A percentile compares a stretch with the other conserved stretches of the same genome.
Conservation (phyloP, 2,329 filamentous ascomycete genomes). For the Trichoderma gracile region DNA sequence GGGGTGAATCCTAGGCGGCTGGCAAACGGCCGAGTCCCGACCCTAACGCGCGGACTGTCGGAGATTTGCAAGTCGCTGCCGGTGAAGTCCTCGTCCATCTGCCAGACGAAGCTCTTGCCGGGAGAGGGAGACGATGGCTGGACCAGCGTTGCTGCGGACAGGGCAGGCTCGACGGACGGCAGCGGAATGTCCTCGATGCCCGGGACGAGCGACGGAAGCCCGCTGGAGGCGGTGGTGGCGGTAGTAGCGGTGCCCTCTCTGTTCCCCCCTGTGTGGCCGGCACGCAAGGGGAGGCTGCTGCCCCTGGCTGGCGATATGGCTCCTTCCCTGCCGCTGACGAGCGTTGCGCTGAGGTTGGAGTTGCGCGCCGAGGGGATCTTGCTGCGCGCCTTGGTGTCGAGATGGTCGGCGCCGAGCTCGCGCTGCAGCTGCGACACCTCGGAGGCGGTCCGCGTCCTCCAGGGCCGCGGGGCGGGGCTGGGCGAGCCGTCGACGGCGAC, state of each 20-base stretch:
- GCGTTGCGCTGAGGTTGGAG: slow-evolving; percentile 17
- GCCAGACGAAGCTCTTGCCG: slow-evolving; percentile 56
- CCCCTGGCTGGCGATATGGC: slow-evolving; percentile 8
- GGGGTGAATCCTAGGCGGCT: slow-evolving; percentile 38
- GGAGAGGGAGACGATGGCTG: slow-evolving; percentile 48
- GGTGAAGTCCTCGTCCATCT: slow-evolving; percentile 60
- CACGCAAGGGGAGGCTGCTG: slow-evolving; percentile 6
- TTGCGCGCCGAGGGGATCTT: slow-evolving; percentile 22
- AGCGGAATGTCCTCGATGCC: slow-evolving; percentile 43
- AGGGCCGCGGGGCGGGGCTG: slow-evolving; percentile 52
- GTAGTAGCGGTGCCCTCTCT: background rate
- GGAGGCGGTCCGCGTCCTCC: slow-evolving; percentile 40
- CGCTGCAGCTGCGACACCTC: slow-evolving; percentile 38
- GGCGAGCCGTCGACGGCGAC: slow-evolving; percentile 48
- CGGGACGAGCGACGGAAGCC: slow-evolving; percentile 43
- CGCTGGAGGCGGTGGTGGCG: slow-evolving; percentile 7
- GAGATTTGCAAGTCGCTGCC: slow-evolving; percentile 57
- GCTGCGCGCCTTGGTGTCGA: slow-evolving; percentile 36
- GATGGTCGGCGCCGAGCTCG: slow-evolving; percentile 35
- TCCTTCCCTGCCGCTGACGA: slow-evolving; percentile 17
- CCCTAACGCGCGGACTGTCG: slow-evolving; percentile 54
- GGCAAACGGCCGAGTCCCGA: slow-evolving; percentile 41
- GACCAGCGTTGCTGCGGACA: slow-evolving; percentile 1
- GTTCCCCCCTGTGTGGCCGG: background rate
- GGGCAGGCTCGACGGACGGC: slow-evolving; percentile 37